These are phyloP conservation scores for Cajanus cajan DNA, from an alignment of 306 rosid genomes.

Conservation along the genomic window DNA sequence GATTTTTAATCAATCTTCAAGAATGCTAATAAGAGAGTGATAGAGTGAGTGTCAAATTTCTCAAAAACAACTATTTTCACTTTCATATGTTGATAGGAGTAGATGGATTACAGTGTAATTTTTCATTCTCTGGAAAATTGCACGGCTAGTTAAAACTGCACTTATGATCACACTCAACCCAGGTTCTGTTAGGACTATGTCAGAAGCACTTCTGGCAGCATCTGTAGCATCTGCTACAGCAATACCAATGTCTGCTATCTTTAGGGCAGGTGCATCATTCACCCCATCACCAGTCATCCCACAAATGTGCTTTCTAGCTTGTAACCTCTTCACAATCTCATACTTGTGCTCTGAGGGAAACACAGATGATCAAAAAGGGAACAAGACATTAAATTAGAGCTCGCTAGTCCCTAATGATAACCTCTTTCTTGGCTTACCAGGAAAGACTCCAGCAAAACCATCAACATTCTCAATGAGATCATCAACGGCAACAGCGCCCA, in stretches of 20 bases:
- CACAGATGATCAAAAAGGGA: not conserved
- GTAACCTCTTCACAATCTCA: slow-evolving; percentile 73
- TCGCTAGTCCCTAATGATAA: not conserved
- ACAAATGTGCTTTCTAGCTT: slow-evolving; percentile 68
- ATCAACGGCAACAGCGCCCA: slow-evolving; percentile 51
- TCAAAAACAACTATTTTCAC: not conserved
- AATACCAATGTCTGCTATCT: slow-evolving; percentile 81
- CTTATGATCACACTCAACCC: slow-evolving; percentile 83
- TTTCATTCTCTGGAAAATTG: slow-evolving; percentile 77
- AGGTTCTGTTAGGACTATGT: slow-evolving; percentile 76
- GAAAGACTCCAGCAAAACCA: slow-evolving; percentile 86
- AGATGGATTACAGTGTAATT: slow-evolving; percentile 61
- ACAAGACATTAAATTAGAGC: not conserved
- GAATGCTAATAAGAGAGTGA: too few relatives aligned
- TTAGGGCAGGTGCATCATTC: slow-evolving; percentile 77
- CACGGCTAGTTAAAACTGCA: slow-evolving; percentile 77
- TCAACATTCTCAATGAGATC: slow-evolving; percentile 82
- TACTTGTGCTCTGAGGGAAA: slow-evolving; percentile 62
- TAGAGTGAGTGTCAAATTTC: too few relatives aligned
- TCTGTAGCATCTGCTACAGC: slow-evolving; percentile 79
- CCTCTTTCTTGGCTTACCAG: slow-evolving; percentile 46
- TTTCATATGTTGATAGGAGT: not conserved
- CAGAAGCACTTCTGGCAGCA: slow-evolving; percentile 77
- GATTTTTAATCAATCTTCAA: too few relatives aligned
- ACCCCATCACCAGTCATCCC: slow-evolving; percentile 91